Evolutionary conservation across 2,329 filamentous ascomycete genomes (phyloP).

Genomic region (Passalora sequoiae): DNA sequence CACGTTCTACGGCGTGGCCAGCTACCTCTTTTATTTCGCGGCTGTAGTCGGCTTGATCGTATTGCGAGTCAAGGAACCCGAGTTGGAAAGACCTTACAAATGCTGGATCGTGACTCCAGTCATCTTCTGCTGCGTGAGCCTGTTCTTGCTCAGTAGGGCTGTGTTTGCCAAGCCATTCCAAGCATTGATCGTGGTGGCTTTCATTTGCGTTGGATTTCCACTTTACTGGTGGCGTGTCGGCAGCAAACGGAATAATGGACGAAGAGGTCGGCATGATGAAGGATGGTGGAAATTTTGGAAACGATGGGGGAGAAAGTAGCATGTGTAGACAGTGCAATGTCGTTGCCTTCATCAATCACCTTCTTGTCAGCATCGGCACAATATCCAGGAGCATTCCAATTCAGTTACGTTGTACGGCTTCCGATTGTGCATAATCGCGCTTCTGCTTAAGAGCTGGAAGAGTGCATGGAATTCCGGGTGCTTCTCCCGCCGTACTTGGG

Average conservation of each 20-base stretch:
- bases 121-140: slow-evolving; percentile 94
- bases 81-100: slow-evolving; percentile 82
- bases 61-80: slow-evolving; percentile 77
- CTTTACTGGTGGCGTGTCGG: slow-evolving; percentile 85
- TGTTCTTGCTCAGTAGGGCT: slow-evolving; percentile 83
- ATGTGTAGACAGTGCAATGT: neutral
- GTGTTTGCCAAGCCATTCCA: slow-evolving; percentile 88
- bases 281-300: slow-evolving; percentile 42
- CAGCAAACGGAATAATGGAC: slow-evolving; percentile 42
- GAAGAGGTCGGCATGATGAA: slow-evolving; percentile 23
- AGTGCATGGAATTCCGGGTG: no score
- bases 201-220: slow-evolving; percentile 76
- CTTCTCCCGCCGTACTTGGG: no score
- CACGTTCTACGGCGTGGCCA: slow-evolving; percentile 95
- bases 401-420: no score
- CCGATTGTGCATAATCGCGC: no score
- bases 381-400: no score
- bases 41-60: slow-evolving; percentile 92
- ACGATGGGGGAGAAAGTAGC: slow-evolving; percentile 34
- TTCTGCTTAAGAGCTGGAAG: no score
- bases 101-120: slow-evolving; percentile 97
- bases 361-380: no score
- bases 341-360: neutral
- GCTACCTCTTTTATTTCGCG: slow-evolving; percentile 95
- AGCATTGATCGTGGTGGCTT: slow-evolving; percentile 78